Percentiles rank a stretch among this genome's conserved stretches.
These are phyloP conservation scores for Glycyrrhiza uralensis DNA, from an alignment of 306 rosid genomes.

Conservation along the genomic window DNA sequence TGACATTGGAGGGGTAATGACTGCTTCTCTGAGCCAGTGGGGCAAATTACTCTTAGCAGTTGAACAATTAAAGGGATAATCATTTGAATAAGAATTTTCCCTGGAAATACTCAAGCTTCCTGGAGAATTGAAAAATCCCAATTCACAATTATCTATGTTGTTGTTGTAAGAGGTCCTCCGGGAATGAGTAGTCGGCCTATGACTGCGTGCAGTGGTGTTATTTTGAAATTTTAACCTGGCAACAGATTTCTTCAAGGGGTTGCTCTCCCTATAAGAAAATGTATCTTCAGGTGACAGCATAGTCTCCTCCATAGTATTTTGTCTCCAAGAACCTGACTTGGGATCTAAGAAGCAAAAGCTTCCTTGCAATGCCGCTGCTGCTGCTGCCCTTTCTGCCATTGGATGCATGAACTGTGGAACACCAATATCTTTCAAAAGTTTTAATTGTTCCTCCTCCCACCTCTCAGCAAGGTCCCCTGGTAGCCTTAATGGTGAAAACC, in stretches of 20 bases:
- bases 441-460: slow-evolving; percentile 65
- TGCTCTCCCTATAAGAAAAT: slow-evolving; percentile 36
- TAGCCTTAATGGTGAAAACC: slow-evolving; percentile 47
- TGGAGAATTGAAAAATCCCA: slow-evolving; percentile 24
- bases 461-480: slow-evolving; percentile 60
- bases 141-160: slow-evolving; percentile 27
- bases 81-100: slow-evolving; percentile 28
- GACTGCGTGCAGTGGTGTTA: slow-evolving; percentile 13
- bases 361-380: slow-evolving; percentile 22
- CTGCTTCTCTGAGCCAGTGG: slow-evolving; percentile 64
- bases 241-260: slow-evolving; percentile 29
- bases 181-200: slow-evolving; percentile 28
- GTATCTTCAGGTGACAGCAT: slow-evolving; percentile 38
- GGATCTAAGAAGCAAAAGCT: slow-evolving; percentile 29
- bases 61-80: slow-evolving; percentile 27
- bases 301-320: slow-evolving; percentile 30
- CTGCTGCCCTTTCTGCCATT: slow-evolving; percentile 19
- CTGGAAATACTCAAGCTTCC: slow-evolving; percentile 28
- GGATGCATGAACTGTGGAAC: slow-evolving; percentile 39
- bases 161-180: slow-evolving; percentile 29
- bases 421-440: slow-evolving; percentile 37
- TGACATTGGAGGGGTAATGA: slow-evolving; percentile 24
- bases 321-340: slow-evolving; percentile 36
- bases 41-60: slow-evolving; percentile 42
- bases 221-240: slow-evolving; percentile 27